Evolutionary conservation across 768 basidiomycete species (phyloP).

Genomic region (Mycena rebaudengoi): DNA sequence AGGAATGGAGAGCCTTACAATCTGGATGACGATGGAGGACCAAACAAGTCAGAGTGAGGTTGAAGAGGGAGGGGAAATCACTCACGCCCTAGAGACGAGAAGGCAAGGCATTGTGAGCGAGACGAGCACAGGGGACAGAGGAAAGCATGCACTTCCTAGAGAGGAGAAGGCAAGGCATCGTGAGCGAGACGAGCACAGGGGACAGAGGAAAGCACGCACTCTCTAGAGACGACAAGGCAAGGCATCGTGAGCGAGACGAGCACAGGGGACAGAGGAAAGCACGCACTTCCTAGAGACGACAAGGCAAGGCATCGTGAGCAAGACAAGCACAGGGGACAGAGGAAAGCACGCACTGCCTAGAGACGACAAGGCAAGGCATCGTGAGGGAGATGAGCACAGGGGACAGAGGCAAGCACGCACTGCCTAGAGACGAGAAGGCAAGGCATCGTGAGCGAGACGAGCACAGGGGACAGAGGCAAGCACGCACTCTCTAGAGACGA

Average conservation of each 20-base stretch:
- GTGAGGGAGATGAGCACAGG: background rate
- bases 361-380: no score
- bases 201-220: background rate
- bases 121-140: background rate
- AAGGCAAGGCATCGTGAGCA: no score
- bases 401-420: background rate
- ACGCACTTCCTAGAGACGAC: background rate
- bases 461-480: background rate
- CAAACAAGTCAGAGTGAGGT: background rate
- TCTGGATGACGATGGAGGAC: background rate
- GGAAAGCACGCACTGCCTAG: background rate
- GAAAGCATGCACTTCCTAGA: no score
- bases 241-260: background rate
- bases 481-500: no score
- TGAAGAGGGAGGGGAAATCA: background rate
- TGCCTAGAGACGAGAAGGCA: background rate
- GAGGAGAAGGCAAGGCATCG: background rate
- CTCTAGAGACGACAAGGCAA: background rate
- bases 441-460: background rate
- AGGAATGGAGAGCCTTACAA: background rate
- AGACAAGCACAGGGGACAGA: background rate
- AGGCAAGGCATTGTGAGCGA: no score
- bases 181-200: background rate
- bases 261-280: background rate
- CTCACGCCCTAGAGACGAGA: background rate